Evolutionary conservation across 192 early-diverging fungal species (phyloP).

Genomic region (Bifiguratus adelaidae): DNA sequence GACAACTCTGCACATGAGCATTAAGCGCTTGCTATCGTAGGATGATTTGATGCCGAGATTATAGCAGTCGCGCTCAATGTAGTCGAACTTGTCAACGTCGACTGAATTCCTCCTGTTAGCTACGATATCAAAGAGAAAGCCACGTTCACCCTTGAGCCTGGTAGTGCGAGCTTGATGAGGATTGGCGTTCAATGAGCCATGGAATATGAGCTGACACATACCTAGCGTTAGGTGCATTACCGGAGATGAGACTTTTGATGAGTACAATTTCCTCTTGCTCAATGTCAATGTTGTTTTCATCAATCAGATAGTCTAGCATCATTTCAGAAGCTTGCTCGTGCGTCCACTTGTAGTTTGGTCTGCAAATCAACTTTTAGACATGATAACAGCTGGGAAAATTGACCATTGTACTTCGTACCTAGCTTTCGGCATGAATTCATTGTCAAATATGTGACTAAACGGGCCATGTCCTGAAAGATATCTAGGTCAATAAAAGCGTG

Average conservation of each 20-base stretch:
- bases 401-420: constrained; percentile 7
- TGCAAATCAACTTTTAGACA: background rate
- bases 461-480: constrained; percentile 75
- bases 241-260: constrained; percentile 67
- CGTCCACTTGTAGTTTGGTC: constrained; percentile 44
- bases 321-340: constrained; percentile 75
- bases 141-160: constrained; percentile 28
- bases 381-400: background rate
- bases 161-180: background rate
- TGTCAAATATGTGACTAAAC: constrained; percentile 94
- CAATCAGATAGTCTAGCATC: constrained; percentile 77
- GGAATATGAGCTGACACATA: constrained; percentile 3
- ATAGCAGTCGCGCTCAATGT: constrained; percentile 68
- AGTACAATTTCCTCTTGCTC: constrained; percentile 43
- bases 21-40: constrained; percentile 46
- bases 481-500: background rate
- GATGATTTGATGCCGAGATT: constrained; percentile 56
- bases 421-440: constrained; percentile 66
- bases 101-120: constrained; percentile 90
- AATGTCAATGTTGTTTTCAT: constrained; percentile 61
- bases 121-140: constrained; percentile 92
- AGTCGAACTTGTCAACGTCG: constrained; percentile 93
- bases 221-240: constrained; percentile 31
- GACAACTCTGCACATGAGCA: constrained; percentile 76
- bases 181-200: background rate